These are phyloP conservation scores for Penicillium italicum DNA, from an alignment of 2,329 filamentous ascomycete species.

Conservation along the genomic window DNA sequence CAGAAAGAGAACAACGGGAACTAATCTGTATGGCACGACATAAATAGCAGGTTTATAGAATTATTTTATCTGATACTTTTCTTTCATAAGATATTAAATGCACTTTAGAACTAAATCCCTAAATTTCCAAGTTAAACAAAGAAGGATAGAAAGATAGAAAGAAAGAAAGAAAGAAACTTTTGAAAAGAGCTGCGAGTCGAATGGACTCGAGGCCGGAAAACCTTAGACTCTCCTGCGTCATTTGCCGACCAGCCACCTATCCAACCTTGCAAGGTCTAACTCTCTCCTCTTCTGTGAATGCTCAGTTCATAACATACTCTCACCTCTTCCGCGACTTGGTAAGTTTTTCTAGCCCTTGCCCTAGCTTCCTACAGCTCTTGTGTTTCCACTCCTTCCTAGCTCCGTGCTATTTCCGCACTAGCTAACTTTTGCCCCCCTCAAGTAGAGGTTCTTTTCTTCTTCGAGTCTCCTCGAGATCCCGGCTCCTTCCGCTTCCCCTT, in stretches of 20 bases:
- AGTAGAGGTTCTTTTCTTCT: slow-evolving; percentile 15
- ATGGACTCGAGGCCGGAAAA: background rate
- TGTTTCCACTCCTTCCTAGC: background rate
- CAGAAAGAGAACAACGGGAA: slow-evolving; percentile 22
- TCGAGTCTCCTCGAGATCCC: slow-evolving; percentile 1
- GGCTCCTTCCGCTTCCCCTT: background rate
- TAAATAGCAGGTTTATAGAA: background rate
- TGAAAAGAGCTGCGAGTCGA: background rate
- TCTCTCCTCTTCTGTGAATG: slow-evolving; percentile 2
- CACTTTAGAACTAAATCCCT: background rate
- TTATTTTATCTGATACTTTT: background rate
- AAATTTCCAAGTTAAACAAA: background rate
- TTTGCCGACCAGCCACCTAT: slow-evolving; percentile 17
- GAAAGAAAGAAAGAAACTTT: too few relatives aligned
- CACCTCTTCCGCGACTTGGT: slow-evolving; percentile 1
- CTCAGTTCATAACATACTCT: background rate
- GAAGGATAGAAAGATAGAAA: background rate
- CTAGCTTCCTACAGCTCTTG: background rate
- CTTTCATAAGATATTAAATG: background rate
- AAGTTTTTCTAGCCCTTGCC: background rate
- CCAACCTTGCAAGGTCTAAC: background rate
- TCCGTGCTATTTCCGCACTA: slow-evolving; percentile 2
- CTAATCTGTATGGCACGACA: too few relatives aligned
- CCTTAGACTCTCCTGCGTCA: slow-evolving; percentile 1
- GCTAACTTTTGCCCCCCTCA: slow-evolving; percentile 5